Percentiles rank a stretch among this genome's conserved stretches.
phyloP scores from a whole-genome alignment of 1,284 basidiomycete species.

The Phylloboletellus chloephorus region DNA sequence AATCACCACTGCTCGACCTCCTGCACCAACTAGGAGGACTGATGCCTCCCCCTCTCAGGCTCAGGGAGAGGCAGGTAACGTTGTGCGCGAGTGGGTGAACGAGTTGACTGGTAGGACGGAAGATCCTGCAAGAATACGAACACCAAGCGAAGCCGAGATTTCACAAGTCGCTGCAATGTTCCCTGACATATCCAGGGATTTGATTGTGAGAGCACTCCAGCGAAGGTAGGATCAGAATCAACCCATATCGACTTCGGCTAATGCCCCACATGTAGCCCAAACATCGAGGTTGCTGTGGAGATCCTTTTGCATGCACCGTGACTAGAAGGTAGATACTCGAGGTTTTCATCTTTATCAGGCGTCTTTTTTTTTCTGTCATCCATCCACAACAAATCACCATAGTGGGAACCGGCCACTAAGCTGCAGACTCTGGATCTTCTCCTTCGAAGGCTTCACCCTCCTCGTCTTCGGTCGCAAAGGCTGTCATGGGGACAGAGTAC shows the following conservation, averaged over 20 bases:
- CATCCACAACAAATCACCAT: constrained; percentile 1
- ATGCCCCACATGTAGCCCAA: constrained; percentile 44
- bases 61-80: constrained; percentile 32
- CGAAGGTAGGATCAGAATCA: constrained; percentile 55
- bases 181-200: constrained; percentile 68
- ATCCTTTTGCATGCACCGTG: constrained; percentile 52
- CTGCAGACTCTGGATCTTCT: constrained; percentile 42
- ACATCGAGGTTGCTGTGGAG: constrained; percentile 77
- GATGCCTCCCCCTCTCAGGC: constrained; percentile 10
- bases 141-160: constrained; percentile 73
- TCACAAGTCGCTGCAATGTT: constrained; percentile 75
- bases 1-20: constrained; percentile 50
- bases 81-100: constrained; percentile 78
- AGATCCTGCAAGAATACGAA: constrained; percentile 52
- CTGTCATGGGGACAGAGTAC: constrained; percentile 84
- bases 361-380: neutral
- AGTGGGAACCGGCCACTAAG: constrained; percentile 15
- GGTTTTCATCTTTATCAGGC: constrained; percentile 4
- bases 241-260: constrained; percentile 3
- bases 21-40: constrained; percentile 21
- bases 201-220: constrained; percentile 75
- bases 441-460: constrained; percentile 49
- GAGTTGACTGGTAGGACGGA: constrained; percentile 66
- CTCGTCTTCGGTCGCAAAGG: constrained; percentile 70
- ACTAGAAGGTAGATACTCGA: constrained; percentile 3